Evolutionary conservation across 129 eudicot genomes (phyloP), one percentile per base, ranked within the genome.

Genomic region (Centrapalus pauciflorus): DNA sequence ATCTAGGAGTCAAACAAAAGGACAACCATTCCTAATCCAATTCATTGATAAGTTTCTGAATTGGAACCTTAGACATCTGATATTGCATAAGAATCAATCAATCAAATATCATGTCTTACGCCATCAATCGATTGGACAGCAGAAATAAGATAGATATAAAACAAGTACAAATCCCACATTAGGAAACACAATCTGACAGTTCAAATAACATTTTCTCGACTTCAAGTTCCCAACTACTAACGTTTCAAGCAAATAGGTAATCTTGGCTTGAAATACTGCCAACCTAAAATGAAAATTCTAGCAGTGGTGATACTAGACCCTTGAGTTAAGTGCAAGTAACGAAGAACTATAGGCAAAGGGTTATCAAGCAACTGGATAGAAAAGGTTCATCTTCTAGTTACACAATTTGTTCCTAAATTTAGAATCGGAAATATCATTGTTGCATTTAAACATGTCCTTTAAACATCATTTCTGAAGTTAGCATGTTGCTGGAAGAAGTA

Each of bases 321-420:
- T 27, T 7, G 27, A 9, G 56, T 27, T 16, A 55, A 26, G 26
- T 55, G 64, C 74, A 55, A 20, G 56, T 28, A 40, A 7, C 11
- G 9, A 25, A 4, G 41, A 55, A 24, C 38, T 16, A 4, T 12
- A n/a, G 19, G 38, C 55, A 52, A 26, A 69, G 27, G n/a, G 56
- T 30, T 30, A 71, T 58, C 60, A 59, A 46, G 60, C 60, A 59
- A 61, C 38, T 58, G 21, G 38, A 59, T 58, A 27, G 21, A 61
- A 21, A 59, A 59, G 19, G 11, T 61, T 27, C 62, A 61, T 50
- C 70, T 33, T 61, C 50, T 70, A 71, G 28, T 64, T 64, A 40
- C 66, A 73, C 1, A 64, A 73, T 20, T 64, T 64, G 72, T 73
- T 54, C 58, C 37, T 46, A 30, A 26, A 35, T 32, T 58, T 28